A percentile compares a stretch with the other conserved stretches of the same genome.
phyloP scores from a whole-genome alignment of 2,329 filamentous ascomycete species.

The Colletotrichum somersetense region DNA sequence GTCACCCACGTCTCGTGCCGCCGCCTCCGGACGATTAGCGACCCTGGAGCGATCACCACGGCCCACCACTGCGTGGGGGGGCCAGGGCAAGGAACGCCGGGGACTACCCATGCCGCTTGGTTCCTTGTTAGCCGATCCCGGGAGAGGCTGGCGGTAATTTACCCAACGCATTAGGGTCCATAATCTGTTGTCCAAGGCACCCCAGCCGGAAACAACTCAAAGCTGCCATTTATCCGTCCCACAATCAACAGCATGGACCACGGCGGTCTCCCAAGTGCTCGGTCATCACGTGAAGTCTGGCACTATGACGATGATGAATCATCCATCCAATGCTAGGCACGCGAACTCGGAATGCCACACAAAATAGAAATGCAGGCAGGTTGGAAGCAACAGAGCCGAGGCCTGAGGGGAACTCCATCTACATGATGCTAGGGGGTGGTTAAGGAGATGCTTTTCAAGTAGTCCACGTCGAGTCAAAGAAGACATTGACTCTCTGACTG shows the following conservation, averaged over 20 bases:
- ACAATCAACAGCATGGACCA: background rate
- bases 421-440: background rate
- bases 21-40: background rate
- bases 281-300: background rate
- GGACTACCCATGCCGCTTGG: background rate
- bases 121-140: slow-evolving; percentile 11
- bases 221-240: background rate
- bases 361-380: background rate
- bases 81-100: slow-evolving; percentile 2
- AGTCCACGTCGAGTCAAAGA: background rate
- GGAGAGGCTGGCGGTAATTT: background rate
- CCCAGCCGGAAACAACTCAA: no score
- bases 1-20: background rate
- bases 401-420: background rate
- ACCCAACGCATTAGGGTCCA: background rate
- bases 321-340: background rate
- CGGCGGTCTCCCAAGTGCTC: background rate
- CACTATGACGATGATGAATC: background rate
- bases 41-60: background rate
- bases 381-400: background rate
- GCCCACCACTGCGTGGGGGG: background rate
- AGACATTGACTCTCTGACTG: background rate
- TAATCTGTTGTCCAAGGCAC: background rate
- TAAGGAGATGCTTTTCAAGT: background rate
- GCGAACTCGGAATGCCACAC: background rate